A percentile compares a stretch with the other conserved stretches of the same genome.
These are phyloP conservation scores for Boletus sp. DNA, from an alignment of 1,284 basidiomycete genomes.

Conservation along the genomic window DNA sequence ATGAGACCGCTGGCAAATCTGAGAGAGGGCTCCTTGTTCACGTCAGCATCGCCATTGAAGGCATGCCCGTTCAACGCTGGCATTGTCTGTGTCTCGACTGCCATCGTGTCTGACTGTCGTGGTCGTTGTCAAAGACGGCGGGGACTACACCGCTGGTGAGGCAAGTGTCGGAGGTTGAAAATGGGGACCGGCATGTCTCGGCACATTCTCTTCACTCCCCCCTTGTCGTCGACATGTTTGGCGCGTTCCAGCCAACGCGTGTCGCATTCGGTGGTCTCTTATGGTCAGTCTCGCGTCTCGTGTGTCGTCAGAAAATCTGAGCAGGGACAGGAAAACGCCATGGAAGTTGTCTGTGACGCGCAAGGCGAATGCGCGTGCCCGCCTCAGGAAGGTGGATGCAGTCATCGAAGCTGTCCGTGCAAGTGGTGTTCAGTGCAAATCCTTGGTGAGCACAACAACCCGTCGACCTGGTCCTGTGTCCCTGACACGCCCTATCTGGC, in stretches of 20 bases:
- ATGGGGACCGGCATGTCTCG: slow-evolving; percentile 21
- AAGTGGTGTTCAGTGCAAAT: slow-evolving; percentile 73
- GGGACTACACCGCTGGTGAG: neutral
- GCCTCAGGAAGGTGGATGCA: slow-evolving; percentile 88
- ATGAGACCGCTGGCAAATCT: slow-evolving; percentile 81
- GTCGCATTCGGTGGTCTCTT: slow-evolving; percentile 71
- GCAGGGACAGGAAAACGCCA: slow-evolving; percentile 77
- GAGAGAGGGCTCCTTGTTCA: slow-evolving; percentile 41
- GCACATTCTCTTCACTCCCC: slow-evolving; percentile 9
- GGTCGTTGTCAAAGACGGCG: slow-evolving; percentile 17
- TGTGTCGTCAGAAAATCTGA: slow-evolving; percentile 8
- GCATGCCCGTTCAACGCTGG: slow-evolving; percentile 37
- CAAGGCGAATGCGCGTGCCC: slow-evolving; percentile 85
- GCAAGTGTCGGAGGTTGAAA: slow-evolving; percentile 29
- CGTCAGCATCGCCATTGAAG: slow-evolving; percentile 38
- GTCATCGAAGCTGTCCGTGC: slow-evolving; percentile 86
- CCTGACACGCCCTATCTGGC: neutral
- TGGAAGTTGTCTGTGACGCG: slow-evolving; percentile 90
- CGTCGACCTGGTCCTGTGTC: neutral
- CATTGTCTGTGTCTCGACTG: slow-evolving; percentile 38
- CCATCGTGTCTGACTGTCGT: slow-evolving; percentile 35
- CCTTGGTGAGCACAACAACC: slow-evolving; percentile 54
- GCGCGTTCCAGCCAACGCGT: slow-evolving; percentile 69
- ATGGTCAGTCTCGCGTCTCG: slow-evolving; percentile 47
- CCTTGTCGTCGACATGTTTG: slow-evolving; percentile 53